phyloP scores from a whole-genome alignment of 2,329 filamentous ascomycete genomes.

The Fonsecaea pedrosoi region DNA sequence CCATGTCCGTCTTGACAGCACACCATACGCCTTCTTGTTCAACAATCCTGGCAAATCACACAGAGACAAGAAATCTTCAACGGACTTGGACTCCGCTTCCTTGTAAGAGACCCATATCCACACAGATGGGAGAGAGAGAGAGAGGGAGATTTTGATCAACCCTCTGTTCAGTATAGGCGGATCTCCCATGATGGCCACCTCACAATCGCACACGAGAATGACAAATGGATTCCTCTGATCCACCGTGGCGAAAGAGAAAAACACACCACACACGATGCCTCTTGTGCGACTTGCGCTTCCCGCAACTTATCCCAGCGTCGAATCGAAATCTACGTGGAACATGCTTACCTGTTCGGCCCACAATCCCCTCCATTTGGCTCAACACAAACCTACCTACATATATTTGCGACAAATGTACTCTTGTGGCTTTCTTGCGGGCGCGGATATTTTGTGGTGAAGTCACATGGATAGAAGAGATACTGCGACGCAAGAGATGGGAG shows the following conservation, averaged over 20 bases:
- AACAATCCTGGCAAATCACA: no score
- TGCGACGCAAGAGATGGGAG: background rate
- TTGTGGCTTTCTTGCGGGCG: background rate
- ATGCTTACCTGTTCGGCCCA: background rate
- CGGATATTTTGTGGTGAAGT: background rate
- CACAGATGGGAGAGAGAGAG: no score
- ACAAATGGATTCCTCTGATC: background rate
- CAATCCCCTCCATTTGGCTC: background rate
- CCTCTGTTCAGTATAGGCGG: background rate
- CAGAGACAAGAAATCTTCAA: background rate
- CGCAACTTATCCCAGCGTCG: background rate
- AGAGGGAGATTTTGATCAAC: background rate
- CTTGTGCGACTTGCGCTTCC: no score
- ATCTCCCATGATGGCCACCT: background rate
- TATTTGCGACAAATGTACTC: background rate
- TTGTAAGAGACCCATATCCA: background rate
- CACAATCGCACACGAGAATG: background rate
- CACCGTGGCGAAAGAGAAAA: background rate
- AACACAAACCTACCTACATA: background rate
- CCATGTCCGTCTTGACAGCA: background rate
- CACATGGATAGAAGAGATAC: background rate
- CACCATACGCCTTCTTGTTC: background rate
- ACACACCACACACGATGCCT: no score
- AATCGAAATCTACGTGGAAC: background rate
- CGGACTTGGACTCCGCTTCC: conserved; percentile 14